These are phyloP conservation scores for Acorus gramineus DNA, from an alignment of 106 monocot species.

Conservation along the genomic window DNA sequence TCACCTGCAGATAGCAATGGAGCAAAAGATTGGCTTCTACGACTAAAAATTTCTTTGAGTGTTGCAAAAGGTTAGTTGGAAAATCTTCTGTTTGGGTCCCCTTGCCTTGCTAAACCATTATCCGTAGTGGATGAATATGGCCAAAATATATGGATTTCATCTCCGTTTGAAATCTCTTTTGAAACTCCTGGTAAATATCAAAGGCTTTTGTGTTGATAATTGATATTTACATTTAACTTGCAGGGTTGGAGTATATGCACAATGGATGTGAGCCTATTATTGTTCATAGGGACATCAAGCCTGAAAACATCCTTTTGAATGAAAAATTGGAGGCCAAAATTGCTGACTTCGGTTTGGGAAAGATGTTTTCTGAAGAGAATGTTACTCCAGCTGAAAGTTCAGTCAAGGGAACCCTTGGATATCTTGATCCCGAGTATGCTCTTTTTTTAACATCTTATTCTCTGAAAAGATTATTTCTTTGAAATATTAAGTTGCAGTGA, in stretches of 20 bases:
- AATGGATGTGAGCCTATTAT: conserved; percentile 18
- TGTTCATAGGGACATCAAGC: conserved; percentile 38
- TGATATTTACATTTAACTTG: background rate
- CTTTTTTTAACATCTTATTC: background rate
- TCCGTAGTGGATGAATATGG: too few relatives aligned
- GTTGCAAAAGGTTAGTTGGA: too few relatives aligned
- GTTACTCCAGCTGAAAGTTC: too few relatives aligned
- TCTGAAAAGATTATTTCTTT: background rate
- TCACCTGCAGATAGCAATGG: too few relatives aligned
- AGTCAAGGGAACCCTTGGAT: background rate
- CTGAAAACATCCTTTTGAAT: conserved; percentile 27
- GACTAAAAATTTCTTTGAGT: too few relatives aligned
- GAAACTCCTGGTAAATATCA: too few relatives aligned
- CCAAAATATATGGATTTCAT: too few relatives aligned
- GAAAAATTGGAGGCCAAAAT: conserved; percentile 26
- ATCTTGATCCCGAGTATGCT: conserved; percentile 21
- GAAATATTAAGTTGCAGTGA: background rate
- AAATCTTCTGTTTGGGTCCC: too few relatives aligned
- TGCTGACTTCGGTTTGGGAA: conserved; percentile 38
- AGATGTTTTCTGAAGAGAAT: background rate
- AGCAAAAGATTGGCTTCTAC: too few relatives aligned
- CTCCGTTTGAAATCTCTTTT: too few relatives aligned
- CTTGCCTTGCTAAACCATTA: too few relatives aligned
- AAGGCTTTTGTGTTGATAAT: too few relatives aligned
- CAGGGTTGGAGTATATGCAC: conserved; percentile 39